phyloP scores from a whole-genome alignment of 306 rosid genomes.

The Neltuma alba region DNA sequence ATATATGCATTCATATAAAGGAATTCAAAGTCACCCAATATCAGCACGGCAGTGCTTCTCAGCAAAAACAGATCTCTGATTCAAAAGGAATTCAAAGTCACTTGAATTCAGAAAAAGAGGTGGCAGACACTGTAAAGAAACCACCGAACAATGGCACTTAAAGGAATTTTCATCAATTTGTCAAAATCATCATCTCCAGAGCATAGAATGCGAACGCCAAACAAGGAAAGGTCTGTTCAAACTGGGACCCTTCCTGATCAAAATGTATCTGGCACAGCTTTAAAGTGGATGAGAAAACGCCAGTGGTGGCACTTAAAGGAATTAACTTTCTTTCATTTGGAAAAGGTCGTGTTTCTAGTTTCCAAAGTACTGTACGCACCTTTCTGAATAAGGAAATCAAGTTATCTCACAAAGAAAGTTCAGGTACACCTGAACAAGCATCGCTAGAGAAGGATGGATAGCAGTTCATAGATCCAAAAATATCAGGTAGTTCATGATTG shows the following conservation, averaged over 20 bases:
- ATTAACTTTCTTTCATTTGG: slow-evolving; percentile 74
- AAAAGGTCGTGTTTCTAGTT: slow-evolving; percentile 44
- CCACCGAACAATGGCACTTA: slow-evolving; percentile 42
- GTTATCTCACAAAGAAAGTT: slow-evolving; percentile 27
- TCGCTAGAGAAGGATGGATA: slow-evolving; percentile 27
- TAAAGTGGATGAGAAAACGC: slow-evolving; percentile 40
- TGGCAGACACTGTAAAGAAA: slow-evolving; percentile 33
- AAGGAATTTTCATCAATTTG: slow-evolving; percentile 60
- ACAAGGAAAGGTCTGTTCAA: slow-evolving; percentile 39
- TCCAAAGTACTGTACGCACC: slow-evolving; percentile 39
- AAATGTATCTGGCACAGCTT: slow-evolving; percentile 32
- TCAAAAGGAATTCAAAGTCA: slow-evolving; percentile 37
- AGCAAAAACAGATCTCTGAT: slow-evolving; percentile 35
- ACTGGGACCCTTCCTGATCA: slow-evolving; percentile 30
- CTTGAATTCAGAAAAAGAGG: slow-evolving; percentile 36
- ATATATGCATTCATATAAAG: slow-evolving; percentile 19
- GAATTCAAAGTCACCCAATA: slow-evolving; percentile 44
- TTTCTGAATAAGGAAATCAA: slow-evolving; percentile 32
- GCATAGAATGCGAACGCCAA: slow-evolving; percentile 39
- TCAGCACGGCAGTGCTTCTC: slow-evolving; percentile 29
- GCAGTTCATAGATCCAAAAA: neutral
- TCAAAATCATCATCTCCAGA: slow-evolving; percentile 39
- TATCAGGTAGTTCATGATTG: slow-evolving; percentile 4
- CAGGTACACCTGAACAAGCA: slow-evolving; percentile 25
- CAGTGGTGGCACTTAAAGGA: slow-evolving; percentile 60